Percentiles rank a stretch among this genome's conserved stretches.
Evolutionary conservation across 2,329 filamentous ascomycete species (phyloP).

Genomic region (Neofusicoccum sp.): DNA sequence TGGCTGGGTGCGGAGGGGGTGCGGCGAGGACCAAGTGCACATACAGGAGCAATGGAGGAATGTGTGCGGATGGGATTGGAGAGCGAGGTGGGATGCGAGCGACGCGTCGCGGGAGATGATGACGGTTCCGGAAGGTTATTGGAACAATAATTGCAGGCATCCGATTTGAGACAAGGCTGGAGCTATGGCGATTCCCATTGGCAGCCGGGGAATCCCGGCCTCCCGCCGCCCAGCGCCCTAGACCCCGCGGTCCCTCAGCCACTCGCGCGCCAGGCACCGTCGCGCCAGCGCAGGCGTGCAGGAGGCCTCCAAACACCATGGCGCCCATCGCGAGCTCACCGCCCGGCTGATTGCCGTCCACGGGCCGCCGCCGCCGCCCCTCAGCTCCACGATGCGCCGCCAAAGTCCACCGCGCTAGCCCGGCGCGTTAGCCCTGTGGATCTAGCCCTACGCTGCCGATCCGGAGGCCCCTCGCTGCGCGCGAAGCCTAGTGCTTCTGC

Average conservation of each 20-base stretch:
- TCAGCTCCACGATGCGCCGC: constrained; percentile 16
- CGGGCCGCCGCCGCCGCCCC: constrained; percentile 2
- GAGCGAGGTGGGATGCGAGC: constrained; percentile 27
- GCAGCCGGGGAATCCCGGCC: background rate
- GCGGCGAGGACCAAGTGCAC: constrained; percentile 12
- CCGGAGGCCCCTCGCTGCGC: background rate
- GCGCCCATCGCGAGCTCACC: background rate
- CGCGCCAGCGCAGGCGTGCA: too few species aligned
- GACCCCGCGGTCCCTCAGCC: background rate
- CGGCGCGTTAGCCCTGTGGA: constrained; percentile 13
- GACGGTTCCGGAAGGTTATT: constrained; percentile 22
- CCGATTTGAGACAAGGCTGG: background rate
- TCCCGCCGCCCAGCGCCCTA: background rate
- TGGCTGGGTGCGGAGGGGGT: constrained; percentile 27
- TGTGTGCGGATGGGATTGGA: background rate
- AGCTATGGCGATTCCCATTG: background rate
- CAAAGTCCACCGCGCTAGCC: constrained; percentile 14
- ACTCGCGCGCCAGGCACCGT: background rate
- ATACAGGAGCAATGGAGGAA: constrained; percentile 31
- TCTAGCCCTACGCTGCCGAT: constrained; percentile 15
- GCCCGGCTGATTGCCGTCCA: constrained; percentile 15
- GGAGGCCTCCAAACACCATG: background rate
- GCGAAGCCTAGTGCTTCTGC: constrained; percentile 35
- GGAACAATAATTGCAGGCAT: background rate
- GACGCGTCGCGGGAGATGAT: constrained; percentile 28